phyloP scores from a whole-genome alignment of 192 early-diverging fungal species.

The Mortierella hygrophila region DNA sequence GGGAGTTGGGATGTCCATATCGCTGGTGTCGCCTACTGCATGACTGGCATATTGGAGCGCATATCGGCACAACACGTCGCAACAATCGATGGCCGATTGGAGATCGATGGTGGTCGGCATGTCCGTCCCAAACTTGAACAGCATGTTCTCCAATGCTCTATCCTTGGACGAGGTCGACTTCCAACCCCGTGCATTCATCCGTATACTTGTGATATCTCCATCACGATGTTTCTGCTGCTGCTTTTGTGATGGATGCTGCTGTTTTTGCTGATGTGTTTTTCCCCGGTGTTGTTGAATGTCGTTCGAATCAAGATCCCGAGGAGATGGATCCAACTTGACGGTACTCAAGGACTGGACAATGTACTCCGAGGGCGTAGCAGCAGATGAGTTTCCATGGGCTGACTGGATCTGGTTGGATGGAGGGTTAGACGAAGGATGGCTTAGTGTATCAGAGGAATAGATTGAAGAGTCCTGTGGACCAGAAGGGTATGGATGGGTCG shows the following conservation, averaged over 20 bases:
- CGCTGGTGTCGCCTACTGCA: background rate
- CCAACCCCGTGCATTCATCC: background rate
- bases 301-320: background rate
- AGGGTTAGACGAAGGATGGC: background rate
- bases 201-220: background rate
- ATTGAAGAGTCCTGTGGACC: background rate
- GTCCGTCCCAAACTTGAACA: conserved; percentile 42
- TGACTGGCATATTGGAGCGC: conserved; percentile 28
- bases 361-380: background rate
- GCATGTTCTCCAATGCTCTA: background rate
- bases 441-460: too few species aligned
- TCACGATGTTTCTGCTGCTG: background rate
- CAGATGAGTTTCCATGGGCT: background rate
- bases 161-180: background rate
- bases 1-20: background rate
- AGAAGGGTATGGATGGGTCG: background rate
- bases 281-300: background rate
- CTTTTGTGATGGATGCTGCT: background rate
- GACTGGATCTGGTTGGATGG: background rate
- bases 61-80: conserved; percentile 39
- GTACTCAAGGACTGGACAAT: background rate
- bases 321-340: background rate
- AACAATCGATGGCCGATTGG: conserved; percentile 42
- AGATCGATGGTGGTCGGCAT: conserved; percentile 47
- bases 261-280: background rate